These are phyloP conservation scores for Flueggea neowawraea DNA, from an alignment of 441 rosid genomes.

Conservation along the genomic window DNA sequence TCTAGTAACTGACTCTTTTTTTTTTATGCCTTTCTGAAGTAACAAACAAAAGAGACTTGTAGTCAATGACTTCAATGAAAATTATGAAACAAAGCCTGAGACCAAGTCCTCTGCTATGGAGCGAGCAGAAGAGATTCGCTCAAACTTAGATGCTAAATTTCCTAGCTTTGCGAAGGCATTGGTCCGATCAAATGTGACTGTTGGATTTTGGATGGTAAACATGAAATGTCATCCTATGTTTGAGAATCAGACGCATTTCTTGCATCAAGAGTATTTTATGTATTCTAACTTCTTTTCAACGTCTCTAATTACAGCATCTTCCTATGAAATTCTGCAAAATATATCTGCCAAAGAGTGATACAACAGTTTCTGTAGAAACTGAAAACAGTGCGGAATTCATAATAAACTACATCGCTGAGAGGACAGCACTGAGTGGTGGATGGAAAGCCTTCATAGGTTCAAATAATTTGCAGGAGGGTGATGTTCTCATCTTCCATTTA, in stretches of 20 bases:
- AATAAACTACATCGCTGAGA: conserved; percentile 41
- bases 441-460: conserved; percentile 50
- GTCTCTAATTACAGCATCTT: conserved; percentile 36
- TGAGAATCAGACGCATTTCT: conserved; percentile 1
- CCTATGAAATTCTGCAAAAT: conserved; percentile 54
- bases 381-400: conserved; percentile 44
- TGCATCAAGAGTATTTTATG: background rate
- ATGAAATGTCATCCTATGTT: conserved; percentile 12
- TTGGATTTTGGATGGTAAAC: conserved; percentile 57
- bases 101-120: conserved; percentile 23
- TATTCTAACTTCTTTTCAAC: background rate
- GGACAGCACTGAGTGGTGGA: conserved; percentile 61
- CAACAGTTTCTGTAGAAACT: conserved; percentile 34
- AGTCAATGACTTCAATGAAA: conserved; percentile 21
- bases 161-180: conserved; percentile 52
- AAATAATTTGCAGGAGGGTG: conserved; percentile 43
- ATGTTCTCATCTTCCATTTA: conserved; percentile 53
- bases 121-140: conserved; percentile 33
- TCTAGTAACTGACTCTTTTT: conserved; percentile 3
- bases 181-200: conserved; percentile 51
- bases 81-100: conserved; percentile 6
- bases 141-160: conserved; percentile 20
- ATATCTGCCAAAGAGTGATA: conserved; percentile 46
- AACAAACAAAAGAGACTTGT: conserved; percentile 32
- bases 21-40: conserved; percentile 5